Evolutionary conservation across 2,329 filamentous ascomycete genomes (phyloP), one percentile per base, ranked within the genome.

Genomic region (Neofusicoccum ribis): DNA sequence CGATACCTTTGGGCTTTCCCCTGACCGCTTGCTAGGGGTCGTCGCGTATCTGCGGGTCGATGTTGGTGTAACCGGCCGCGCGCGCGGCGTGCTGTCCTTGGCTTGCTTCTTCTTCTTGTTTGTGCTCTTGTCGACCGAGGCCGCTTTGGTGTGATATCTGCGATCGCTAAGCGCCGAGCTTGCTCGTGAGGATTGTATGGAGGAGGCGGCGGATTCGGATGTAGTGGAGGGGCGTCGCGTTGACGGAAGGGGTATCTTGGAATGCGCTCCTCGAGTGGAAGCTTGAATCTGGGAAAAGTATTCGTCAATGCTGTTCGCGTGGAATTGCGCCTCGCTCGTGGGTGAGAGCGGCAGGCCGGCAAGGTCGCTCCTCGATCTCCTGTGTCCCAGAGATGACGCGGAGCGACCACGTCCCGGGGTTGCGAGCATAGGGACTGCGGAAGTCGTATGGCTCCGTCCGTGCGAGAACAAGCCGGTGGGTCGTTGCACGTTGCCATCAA

Each of bases 151-250:
- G 36, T 70, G 71, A 68, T 72, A 67, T 37, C 39, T 65, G 9
- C 63, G 66, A 3, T 51, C 47, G 11, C 67, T 66, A 54, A 68
- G 59, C 14, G 65, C 59, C 8, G 67, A 65, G 14, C 72, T 72
- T 56, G 73, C 72, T 49, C 71, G 75, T 5, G 71, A 70, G 5
- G 75, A 77, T 8, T 70, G 71, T n/a, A 68, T 74, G 17, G 76
- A 76, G 3, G 76, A 74, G 62, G 71, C 73, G 61, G 71, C 73
- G 15, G 74, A 75, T 46, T 77, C 74, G 63, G 76, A 78, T 4
- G 72, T 70, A n/a, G 67, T 69, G 63, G 75, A 77, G 66, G 71
- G 69, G 7, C 74, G 74, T 47, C 61, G 61, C 41, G 49, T 4
- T 4, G 61, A 54, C 39, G 61, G 61, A 14, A 64, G 50, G 61